phyloP scores from a whole-genome alignment of 2,329 filamentous ascomycete genomes.

The Fusarium acutatum region DNA sequence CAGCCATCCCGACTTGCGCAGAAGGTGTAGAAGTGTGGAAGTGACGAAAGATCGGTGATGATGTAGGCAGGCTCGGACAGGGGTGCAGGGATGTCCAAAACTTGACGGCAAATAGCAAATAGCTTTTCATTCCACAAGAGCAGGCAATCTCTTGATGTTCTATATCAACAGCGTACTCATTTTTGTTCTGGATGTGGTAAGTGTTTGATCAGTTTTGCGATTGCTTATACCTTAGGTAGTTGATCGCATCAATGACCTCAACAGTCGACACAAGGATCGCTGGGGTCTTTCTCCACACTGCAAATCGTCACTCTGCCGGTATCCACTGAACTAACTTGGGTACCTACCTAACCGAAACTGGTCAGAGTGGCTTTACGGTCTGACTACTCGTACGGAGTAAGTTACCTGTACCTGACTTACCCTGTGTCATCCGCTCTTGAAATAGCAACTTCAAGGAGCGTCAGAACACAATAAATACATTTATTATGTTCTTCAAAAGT shows the following conservation, averaged over 20 bases:
- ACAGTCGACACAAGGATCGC: conserved; percentile 31
- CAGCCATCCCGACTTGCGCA: conserved; percentile 7
- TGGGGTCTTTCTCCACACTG: background rate
- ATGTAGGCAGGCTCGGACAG: background rate
- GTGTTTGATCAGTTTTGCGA: background rate
- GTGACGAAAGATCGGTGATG: background rate
- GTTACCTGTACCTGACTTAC: background rate
- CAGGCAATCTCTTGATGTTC: background rate
- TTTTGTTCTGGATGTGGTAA: background rate
- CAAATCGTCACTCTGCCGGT: background rate
- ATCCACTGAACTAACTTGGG: background rate
- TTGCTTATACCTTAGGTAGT: background rate
- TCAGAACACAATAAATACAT: background rate
- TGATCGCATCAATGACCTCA: conserved; percentile 33
- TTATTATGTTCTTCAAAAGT: background rate
- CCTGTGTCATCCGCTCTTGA: background rate
- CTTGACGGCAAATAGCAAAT: background rate
- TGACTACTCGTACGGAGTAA: background rate
- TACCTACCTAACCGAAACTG: background rate
- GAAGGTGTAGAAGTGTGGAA: background rate
- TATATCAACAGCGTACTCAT: background rate
- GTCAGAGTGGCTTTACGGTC: background rate
- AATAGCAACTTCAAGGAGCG: background rate
- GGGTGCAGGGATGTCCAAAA: background rate
- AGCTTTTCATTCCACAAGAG: conserved; percentile 4